These are phyloP conservation scores for Xylaria polymorpha DNA, from an alignment of 2,329 filamentous ascomycete species.

Conservation along the genomic window DNA sequence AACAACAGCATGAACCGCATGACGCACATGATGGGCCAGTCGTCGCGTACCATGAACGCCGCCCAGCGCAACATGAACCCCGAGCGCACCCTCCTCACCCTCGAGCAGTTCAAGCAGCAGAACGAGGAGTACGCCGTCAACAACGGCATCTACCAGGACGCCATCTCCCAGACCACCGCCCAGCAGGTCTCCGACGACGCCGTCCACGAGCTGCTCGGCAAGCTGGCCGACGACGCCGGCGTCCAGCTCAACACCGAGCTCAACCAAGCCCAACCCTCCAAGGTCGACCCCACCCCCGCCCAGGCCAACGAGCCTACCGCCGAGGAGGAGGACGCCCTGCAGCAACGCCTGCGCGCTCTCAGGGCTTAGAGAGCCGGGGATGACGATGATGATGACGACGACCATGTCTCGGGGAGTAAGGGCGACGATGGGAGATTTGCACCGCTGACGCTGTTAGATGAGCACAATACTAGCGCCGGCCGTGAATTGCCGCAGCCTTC, in stretches of 20 bases:
- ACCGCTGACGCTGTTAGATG: not conserved
- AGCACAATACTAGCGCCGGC: not conserved
- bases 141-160: constrained; percentile 85
- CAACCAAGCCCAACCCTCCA: constrained; percentile 64
- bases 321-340: constrained; percentile 81
- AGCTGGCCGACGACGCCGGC: constrained; percentile 89
- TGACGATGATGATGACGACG: not conserved
- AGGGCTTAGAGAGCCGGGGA: constrained; percentile 56
- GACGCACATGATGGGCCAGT: constrained; percentile 72
- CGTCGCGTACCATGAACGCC: constrained; percentile 67
- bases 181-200: constrained; percentile 81
- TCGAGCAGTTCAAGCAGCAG: constrained; percentile 71
- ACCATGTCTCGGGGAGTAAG: constrained; percentile 15
- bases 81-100: constrained; percentile 69
- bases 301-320: constrained; percentile 74
- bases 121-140: constrained; percentile 73
- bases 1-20: constrained; percentile 74
- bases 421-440: constrained; percentile 2
- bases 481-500: not conserved
- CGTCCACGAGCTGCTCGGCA: constrained; percentile 84
- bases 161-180: constrained; percentile 81
- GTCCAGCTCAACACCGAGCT: constrained; percentile 85
- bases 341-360: constrained; percentile 68
- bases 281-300: constrained; percentile 63
- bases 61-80: constrained; percentile 70